Percentiles rank a stretch among this genome's conserved stretches.
These are phyloP conservation scores for Colletotrichum tamarilloi DNA, from an alignment of 2,329 filamentous ascomycete genomes.

Conservation along the genomic window DNA sequence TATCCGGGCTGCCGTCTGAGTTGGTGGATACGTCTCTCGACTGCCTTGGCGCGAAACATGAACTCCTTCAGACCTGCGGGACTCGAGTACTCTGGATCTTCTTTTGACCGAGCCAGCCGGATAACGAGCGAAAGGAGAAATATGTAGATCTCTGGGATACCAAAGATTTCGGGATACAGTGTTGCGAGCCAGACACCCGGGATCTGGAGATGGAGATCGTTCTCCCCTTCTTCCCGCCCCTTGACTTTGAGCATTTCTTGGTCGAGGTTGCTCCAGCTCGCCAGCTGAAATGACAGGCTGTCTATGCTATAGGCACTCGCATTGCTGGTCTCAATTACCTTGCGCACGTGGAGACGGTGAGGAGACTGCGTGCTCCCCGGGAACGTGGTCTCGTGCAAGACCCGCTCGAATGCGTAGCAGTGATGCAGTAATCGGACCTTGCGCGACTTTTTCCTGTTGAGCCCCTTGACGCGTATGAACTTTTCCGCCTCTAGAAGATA, in stretches of 20 bases:
- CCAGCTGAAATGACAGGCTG: slow-evolving; percentile 24
- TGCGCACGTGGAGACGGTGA: slow-evolving; percentile 36
- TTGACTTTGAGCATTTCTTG: slow-evolving; percentile 46
- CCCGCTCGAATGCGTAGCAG: slow-evolving; percentile 51
- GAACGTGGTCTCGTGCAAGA: slow-evolving; percentile 53
- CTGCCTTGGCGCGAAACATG: not conserved
- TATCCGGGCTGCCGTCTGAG: not conserved
- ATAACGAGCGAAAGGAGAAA: slow-evolving; percentile 45
- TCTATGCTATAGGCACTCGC: slow-evolving; percentile 39
- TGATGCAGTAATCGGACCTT: slow-evolving; percentile 55
- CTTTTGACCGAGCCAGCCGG: not conserved
- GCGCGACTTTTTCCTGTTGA: slow-evolving; percentile 50
- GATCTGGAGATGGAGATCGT: slow-evolving; percentile 50
- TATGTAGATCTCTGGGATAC: slow-evolving; percentile 49
- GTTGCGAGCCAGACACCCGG: slow-evolving; percentile 49
- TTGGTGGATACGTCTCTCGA: not conserved
- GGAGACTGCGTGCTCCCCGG: slow-evolving; percentile 35
- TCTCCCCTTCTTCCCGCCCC: slow-evolving; percentile 49
- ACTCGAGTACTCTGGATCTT: not conserved
- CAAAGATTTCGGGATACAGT: slow-evolving; percentile 54
- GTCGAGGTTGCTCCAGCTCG: slow-evolving; percentile 43
- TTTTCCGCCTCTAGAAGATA: slow-evolving; percentile 54
- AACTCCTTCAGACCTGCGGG: not conserved
- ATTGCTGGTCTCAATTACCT: slow-evolving; percentile 37
- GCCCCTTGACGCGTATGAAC: slow-evolving; percentile 49